These are phyloP conservation scores for Spencermartinsiella ligniputridi DNA, from an alignment of 1,139 yeast species.

Conservation along the genomic window DNA sequence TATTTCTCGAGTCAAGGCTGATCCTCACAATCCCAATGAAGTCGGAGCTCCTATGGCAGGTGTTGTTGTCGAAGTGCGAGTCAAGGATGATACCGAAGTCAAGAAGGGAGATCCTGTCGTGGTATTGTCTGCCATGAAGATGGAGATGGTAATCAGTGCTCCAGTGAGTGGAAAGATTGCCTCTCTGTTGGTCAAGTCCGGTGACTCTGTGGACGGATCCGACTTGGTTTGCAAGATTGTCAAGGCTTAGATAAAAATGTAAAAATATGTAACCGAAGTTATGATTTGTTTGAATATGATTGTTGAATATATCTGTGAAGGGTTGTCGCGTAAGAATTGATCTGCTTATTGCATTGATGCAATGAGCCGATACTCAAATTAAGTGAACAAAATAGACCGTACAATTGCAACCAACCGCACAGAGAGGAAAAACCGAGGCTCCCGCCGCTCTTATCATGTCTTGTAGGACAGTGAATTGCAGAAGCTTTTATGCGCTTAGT, in stretches of 20 bases:
- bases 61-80: constrained; percentile 91
- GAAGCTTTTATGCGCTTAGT: too few relatives aligned
- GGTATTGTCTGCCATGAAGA: constrained; percentile 96
- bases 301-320: too few relatives aligned
- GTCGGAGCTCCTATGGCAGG: constrained; percentile 99
- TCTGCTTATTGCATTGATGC: too few relatives aligned
- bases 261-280: constrained; percentile 1
- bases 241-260: constrained; percentile 22
- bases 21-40: constrained; percentile 77
- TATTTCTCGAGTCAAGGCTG: constrained; percentile 86
- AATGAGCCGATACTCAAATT: too few relatives aligned
- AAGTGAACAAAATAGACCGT: too few relatives aligned
- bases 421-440: too few relatives aligned
- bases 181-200: constrained; percentile 72
- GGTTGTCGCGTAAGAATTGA: too few relatives aligned
- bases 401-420: too few relatives aligned
- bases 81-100: constrained; percentile 79
- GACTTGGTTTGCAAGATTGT: constrained; percentile 62
- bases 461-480: too few relatives aligned
- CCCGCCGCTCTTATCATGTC: too few relatives aligned
- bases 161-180: constrained; percentile 82
- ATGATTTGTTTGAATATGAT: too few relatives aligned
- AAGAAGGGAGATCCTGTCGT: constrained; percentile 97
- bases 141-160: constrained; percentile 98
- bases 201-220: constrained; percentile 92